phyloP scores from a whole-genome alignment of 2,329 filamentous ascomycete genomes.

The Colletotrichum phormii region DNA sequence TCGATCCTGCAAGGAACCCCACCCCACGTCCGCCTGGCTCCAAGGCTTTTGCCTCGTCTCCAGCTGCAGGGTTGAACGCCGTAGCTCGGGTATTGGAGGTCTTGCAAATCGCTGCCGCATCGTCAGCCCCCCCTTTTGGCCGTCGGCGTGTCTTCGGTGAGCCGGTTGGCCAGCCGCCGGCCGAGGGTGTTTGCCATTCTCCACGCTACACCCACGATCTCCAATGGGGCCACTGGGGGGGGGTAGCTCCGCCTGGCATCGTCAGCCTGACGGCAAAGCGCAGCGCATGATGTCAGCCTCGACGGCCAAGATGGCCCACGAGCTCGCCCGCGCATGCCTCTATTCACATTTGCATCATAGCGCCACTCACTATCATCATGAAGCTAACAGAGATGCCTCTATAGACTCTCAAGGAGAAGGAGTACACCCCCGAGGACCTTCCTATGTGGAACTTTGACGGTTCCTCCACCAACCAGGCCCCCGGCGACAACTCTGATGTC shows the following conservation, averaged over 20 bases:
- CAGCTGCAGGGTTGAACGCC: constrained; percentile 30
- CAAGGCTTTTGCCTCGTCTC: constrained; percentile 9
- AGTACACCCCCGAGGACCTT: constrained; percentile 63
- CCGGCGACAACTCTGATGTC: constrained; percentile 96
- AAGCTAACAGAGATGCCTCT: constrained; percentile 36
- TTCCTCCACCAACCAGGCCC: constrained; percentile 91
- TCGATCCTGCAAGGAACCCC: constrained; percentile 31
- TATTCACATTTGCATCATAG: constrained; percentile 6
- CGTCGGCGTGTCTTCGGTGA: constrained; percentile 1
- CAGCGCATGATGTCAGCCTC: constrained; percentile 29
- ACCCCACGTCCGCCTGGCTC: constrained; percentile 5
- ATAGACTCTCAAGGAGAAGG: constrained; percentile 63
- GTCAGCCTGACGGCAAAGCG: constrained; percentile 30
- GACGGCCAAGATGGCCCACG: constrained; percentile 13
- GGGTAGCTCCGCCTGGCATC: constrained; percentile 21
- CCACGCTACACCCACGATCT: constrained; percentile 5
- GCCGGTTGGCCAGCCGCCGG: constrained; percentile 22
- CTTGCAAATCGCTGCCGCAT: neutral
- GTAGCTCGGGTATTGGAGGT: constrained; percentile 25
- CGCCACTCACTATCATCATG: neutral
- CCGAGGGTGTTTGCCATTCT: neutral
- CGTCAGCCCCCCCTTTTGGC: neutral
- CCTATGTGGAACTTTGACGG: constrained; percentile 73
- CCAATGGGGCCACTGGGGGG: constrained; percentile 13
- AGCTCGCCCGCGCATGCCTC: neutral